Evolutionary conservation across 2,329 filamentous ascomycete genomes (phyloP).

Genomic region (Pseudogymnoascus sp.): DNA sequence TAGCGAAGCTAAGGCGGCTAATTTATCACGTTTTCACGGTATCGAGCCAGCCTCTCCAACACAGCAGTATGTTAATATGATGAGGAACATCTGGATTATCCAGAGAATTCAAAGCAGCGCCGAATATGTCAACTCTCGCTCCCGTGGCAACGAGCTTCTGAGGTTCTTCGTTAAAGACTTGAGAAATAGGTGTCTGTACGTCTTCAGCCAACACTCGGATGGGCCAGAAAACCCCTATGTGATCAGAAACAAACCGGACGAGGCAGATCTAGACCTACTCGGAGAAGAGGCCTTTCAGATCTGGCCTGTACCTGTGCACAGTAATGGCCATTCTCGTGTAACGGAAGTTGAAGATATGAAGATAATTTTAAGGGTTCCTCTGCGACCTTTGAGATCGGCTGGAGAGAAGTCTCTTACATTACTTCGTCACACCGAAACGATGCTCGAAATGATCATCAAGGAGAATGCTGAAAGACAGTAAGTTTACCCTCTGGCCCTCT

Average conservation of each 20-base stretch:
- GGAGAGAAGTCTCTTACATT: slow-evolving; percentile 6
- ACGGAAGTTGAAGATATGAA: slow-evolving; percentile 8
- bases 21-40: neutral
- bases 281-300: slow-evolving; percentile 8
- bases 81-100: slow-evolving; percentile 11
- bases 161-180: slow-evolving; percentile 9
- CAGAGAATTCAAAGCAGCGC: neutral
- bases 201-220: slow-evolving; percentile 2
- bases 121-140: slow-evolving; percentile 8
- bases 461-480: neutral
- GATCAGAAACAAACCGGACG: slow-evolving; percentile 8
- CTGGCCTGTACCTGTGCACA: neutral
- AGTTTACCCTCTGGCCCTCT: neutral
- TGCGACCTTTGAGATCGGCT: neutral
- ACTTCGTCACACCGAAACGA: slow-evolving; percentile 5
- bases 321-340: neutral
- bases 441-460: slow-evolving; percentile 11
- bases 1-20: neutral
- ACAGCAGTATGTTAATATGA: slow-evolving; percentile 10
- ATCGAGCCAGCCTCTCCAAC: neutral
- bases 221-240: neutral
- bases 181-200: slow-evolving; percentile 2
- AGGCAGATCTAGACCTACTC: neutral
- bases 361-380: slow-evolving; percentile 4
- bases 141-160: slow-evolving; percentile 5